These are phyloP conservation scores for Naganishia antarctica DNA, from an alignment of 768 basidiomycete species.

Conservation along the genomic window DNA sequence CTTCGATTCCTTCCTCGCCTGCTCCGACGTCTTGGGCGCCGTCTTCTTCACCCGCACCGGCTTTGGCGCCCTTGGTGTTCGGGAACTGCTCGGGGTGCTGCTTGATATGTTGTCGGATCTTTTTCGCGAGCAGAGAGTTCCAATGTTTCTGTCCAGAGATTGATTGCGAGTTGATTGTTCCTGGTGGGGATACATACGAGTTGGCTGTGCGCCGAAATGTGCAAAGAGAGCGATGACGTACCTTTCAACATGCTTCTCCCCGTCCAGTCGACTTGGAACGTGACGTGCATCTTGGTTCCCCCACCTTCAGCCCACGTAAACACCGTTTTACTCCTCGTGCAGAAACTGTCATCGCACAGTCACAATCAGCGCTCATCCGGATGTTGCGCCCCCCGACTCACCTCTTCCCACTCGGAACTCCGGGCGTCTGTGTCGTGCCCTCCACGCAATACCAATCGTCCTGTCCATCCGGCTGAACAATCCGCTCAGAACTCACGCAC, in stretches of 20 bases:
- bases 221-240: no score
- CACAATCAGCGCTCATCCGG: neutral
- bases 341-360: constrained; percentile 21
- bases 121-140: constrained; percentile 28
- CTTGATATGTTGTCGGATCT: constrained; percentile 26
- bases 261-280: constrained; percentile 33
- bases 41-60: constrained; percentile 1
- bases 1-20: neutral
- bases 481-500: constrained; percentile 31
- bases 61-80: constrained; percentile 2
- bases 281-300: constrained; percentile 29
- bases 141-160: constrained; percentile 33
- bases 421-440: constrained; percentile 33
- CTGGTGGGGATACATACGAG: neutral
- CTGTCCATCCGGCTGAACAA: constrained; percentile 29
- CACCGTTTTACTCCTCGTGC: constrained; percentile 28
- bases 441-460: constrained; percentile 33
- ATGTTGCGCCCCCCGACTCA: neutral
- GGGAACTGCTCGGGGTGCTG: constrained; percentile 31
- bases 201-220: no score
- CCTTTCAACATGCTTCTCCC: constrained; percentile 33
- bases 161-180: constrained; percentile 30
- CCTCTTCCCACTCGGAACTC: constrained; percentile 34
- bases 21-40: constrained; percentile 1
- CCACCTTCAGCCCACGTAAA: constrained; percentile 32